These are phyloP conservation scores for Lactarius deliciosus DNA, from an alignment of 768 basidiomycete genomes.

Conservation along the genomic window DNA sequence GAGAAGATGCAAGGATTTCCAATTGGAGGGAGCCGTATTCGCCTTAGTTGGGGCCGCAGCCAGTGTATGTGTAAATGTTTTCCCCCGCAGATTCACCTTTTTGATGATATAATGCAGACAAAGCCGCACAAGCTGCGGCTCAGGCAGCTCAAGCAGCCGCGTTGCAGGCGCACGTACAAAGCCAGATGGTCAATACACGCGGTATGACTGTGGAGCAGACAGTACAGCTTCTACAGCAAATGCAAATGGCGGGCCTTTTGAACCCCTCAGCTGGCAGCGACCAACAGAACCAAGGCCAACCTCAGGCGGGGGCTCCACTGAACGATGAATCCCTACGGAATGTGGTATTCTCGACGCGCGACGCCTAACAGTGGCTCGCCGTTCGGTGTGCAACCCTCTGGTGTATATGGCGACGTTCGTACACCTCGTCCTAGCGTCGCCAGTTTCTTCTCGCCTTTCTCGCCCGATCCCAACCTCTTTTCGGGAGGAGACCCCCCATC, in stretches of 20 bases:
- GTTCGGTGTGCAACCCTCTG: conserved; percentile 24
- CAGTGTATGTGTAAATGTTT: conserved; percentile 61
- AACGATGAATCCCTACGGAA: conserved; percentile 25
- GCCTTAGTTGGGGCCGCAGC: conserved; percentile 90
- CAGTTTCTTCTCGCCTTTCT: conserved; percentile 67
- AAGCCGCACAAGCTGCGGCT: conserved; percentile 88
- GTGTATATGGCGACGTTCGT: conserved; percentile 23
- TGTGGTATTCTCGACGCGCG: conserved; percentile 23
- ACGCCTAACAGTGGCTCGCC: conserved; percentile 19
- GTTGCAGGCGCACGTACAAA: conserved; percentile 49
- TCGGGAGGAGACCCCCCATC: conserved; percentile 41
- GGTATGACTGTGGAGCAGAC: conserved; percentile 62
- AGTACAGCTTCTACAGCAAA: conserved; percentile 57
- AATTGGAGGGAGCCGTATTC: conserved; percentile 86
- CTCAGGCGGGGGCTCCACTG: conserved; percentile 26
- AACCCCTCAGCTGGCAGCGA: conserved; percentile 31
- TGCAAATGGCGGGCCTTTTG: conserved; percentile 45
- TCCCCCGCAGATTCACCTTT: conserved; percentile 3
- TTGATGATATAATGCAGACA: conserved; percentile 50
- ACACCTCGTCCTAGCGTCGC: conserved; percentile 24
- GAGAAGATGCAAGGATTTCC: conserved; percentile 98
- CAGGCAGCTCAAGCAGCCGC: conserved; percentile 71
- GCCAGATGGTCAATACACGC: conserved; percentile 30
- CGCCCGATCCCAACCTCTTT: conserved; percentile 63
- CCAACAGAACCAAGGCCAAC: conserved; percentile 31